These are phyloP conservation scores for Malbranchea cinnamomea DNA, from an alignment of 2,329 filamentous ascomycete species.

Conservation along the genomic window DNA sequence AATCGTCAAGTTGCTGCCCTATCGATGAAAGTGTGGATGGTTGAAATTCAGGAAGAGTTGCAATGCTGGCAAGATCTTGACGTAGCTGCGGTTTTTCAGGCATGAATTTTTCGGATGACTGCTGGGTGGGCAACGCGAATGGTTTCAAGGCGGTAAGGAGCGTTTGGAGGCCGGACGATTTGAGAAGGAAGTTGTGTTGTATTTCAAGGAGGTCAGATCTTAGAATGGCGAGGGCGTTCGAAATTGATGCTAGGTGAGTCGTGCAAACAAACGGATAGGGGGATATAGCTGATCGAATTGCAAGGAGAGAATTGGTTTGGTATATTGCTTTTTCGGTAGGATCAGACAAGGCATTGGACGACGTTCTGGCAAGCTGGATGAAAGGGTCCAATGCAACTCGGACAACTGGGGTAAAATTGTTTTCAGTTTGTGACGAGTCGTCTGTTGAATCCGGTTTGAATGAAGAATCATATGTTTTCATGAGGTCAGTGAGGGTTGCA, in stretches of 20 bases:
- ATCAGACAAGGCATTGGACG: constrained; percentile 27
- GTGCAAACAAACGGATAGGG: constrained; percentile 46
- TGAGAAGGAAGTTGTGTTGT: constrained; percentile 59
- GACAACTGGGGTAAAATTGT: constrained; percentile 61
- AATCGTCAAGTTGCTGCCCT: constrained; percentile 71
- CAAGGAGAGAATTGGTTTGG: constrained; percentile 32
- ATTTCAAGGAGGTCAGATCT: constrained; percentile 44
- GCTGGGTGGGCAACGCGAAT: constrained; percentile 15
- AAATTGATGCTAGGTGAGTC: constrained; percentile 42
- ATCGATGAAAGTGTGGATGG: constrained; percentile 46
- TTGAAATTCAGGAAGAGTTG: constrained; percentile 41
- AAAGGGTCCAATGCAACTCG: constrained; percentile 76
- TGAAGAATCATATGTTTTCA: constrained; percentile 78
- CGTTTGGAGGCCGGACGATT: constrained; percentile 55
- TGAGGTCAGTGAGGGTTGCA: constrained; percentile 59
- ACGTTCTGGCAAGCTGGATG: constrained; percentile 47
- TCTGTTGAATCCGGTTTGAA: constrained; percentile 34
- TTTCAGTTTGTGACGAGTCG: constrained; percentile 41
- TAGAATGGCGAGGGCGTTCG: constrained; percentile 32
- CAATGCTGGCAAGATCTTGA: constrained; percentile 41
- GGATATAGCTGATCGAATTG: constrained; percentile 23
- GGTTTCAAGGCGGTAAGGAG: constrained; percentile 45
- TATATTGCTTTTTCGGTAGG: constrained; percentile 34
- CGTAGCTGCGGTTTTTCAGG: constrained; percentile 16
- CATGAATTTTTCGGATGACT: constrained; percentile 3